A percentile compares a stretch with the other conserved stretches of the same genome.
phyloP scores from a whole-genome alignment of 306 rosid genomes.

The Gleditsia sinensis region DNA sequence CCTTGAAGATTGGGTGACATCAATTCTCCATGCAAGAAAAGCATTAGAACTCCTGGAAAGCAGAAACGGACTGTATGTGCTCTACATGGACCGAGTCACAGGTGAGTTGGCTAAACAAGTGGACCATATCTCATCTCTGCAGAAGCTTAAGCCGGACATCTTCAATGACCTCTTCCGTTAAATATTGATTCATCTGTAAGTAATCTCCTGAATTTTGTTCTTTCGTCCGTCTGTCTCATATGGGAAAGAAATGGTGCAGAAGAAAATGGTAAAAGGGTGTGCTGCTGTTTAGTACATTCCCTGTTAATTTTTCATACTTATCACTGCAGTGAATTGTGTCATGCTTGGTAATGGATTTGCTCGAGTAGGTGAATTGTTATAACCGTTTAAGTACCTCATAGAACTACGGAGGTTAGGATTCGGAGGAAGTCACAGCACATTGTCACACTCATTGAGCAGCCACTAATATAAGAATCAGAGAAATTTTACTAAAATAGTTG shows the following conservation, averaged over 20 bases:
- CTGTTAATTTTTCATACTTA: not conserved
- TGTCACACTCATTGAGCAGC: no score
- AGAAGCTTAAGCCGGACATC: slow-evolving; percentile 58
- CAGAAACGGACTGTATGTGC: slow-evolving; percentile 80
- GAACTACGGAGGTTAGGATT: not conserved
- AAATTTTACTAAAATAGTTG: no score
- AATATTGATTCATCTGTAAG: slow-evolving; percentile 27
- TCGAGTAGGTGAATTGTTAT: not conserved
- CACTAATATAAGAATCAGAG: no score
- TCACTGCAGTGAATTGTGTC: not conserved
- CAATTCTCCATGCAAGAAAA: slow-evolving; percentile 70
- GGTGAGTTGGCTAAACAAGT: slow-evolving; percentile 71
- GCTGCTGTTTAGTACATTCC: not conserved
- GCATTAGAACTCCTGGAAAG: slow-evolving; percentile 77
- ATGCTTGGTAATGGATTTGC: slow-evolving; percentile 7
- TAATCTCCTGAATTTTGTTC: not conserved
- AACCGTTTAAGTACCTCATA: not conserved
- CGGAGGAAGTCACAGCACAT: not conserved
- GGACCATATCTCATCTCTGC: slow-evolving; percentile 48
- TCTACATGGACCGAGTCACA: slow-evolving; percentile 81
- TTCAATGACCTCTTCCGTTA: slow-evolving; percentile 52
- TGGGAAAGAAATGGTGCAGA: not conserved
- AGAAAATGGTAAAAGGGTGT: not conserved
- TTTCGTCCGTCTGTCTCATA: not conserved
- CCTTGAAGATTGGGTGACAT: slow-evolving; percentile 80